Conservation (phyloP, 371 early-diverging fungal species). For the Lichtheimia ramosa region DNA sequence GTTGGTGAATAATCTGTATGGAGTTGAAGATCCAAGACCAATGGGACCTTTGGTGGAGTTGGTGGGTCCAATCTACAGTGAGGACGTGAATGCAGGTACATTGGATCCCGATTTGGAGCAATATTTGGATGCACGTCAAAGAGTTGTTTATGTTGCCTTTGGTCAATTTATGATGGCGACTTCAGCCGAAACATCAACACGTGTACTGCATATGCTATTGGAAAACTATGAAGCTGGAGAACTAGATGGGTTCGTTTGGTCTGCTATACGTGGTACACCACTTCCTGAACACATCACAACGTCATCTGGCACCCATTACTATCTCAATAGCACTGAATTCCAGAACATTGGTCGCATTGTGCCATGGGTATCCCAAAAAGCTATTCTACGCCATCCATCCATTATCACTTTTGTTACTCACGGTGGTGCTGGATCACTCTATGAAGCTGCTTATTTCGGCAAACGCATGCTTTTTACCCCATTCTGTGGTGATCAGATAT, state of each 20-base stretch:
- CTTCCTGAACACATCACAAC: slow-evolving; percentile 15
- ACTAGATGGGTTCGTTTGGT: slow-evolving; percentile 44
- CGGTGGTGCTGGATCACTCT: slow-evolving; percentile 37
- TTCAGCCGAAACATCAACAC: not conserved
- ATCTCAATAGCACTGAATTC: not conserved
- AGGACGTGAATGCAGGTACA: not conserved
- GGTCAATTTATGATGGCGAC: slow-evolving; percentile 23
- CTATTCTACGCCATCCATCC: slow-evolving; percentile 34
- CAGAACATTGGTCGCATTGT: slow-evolving; percentile 17
- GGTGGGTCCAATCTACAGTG: slow-evolving; percentile 31
- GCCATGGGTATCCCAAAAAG: slow-evolving; percentile 40
- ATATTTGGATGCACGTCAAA: slow-evolving; percentile 20
- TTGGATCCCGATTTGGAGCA: slow-evolving; percentile 9
- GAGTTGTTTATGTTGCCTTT: slow-evolving; percentile 37
- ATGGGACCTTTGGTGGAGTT: slow-evolving; percentile 32
- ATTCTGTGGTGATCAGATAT: slow-evolving; percentile 43
- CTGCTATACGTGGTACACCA: slow-evolving; percentile 5
- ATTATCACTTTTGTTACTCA: slow-evolving; percentile 40
- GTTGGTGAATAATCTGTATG: slow-evolving; percentile 27
- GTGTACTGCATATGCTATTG: slow-evolving; percentile 10
- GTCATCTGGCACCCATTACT: slow-evolving; percentile 5
- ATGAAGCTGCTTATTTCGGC: slow-evolving; percentile 33
- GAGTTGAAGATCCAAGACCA: slow-evolving; percentile 30
- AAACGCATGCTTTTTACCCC: slow-evolving; percentile 29
- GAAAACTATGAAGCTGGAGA: slow-evolving; percentile 14